These are phyloP conservation scores for Colletotrichum australisinense DNA, from an alignment of 2,329 filamentous ascomycete genomes.

Conservation along the genomic window DNA sequence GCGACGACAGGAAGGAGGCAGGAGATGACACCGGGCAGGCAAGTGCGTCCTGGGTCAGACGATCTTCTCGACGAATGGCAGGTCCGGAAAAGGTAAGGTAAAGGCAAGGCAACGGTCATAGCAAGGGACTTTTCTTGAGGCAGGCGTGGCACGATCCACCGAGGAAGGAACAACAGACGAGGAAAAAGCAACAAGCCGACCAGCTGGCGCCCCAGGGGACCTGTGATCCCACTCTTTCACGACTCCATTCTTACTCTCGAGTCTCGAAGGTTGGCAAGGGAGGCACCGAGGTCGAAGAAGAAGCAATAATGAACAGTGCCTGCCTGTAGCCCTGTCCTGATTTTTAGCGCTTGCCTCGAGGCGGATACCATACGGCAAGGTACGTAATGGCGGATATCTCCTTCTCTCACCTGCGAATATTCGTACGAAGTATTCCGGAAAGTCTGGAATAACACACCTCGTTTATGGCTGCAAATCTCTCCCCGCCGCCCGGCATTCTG, in stretches of 20 bases:
- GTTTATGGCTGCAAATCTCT: not conserved
- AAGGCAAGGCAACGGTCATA: slow-evolving; percentile 11
- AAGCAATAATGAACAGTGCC: slow-evolving; percentile 16
- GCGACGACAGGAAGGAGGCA: slow-evolving; percentile 2
- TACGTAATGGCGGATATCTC: slow-evolving; percentile 3
- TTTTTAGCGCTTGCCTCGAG: not conserved
- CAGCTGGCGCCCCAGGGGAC: slow-evolving; percentile 3
- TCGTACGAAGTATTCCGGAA: not conserved
- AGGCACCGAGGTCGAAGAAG: not conserved
- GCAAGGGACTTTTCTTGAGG: not conserved
- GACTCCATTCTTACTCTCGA: not conserved
- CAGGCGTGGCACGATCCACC: slow-evolving; percentile 26
- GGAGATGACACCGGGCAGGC: slow-evolving; percentile 5
- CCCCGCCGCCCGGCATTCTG: not conserved
- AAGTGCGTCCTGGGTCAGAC: slow-evolving; percentile 5
- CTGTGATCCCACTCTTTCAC: not conserved
- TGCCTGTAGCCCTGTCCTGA: not conserved
- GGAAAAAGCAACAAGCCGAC: slow-evolving; percentile 26
- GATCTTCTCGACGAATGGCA: slow-evolving; percentile 14
- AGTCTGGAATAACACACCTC: not conserved
- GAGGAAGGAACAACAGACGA: slow-evolving; percentile 24
- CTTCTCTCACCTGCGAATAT: not conserved
- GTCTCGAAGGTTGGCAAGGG: not conserved
- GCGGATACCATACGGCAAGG: not conserved
- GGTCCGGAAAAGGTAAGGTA: slow-evolving; percentile 3